Base-by-base conservation (phyloP, 2,329 filamentous ascomycete genomes). In the Acrodontium crateriforme region DNA sequence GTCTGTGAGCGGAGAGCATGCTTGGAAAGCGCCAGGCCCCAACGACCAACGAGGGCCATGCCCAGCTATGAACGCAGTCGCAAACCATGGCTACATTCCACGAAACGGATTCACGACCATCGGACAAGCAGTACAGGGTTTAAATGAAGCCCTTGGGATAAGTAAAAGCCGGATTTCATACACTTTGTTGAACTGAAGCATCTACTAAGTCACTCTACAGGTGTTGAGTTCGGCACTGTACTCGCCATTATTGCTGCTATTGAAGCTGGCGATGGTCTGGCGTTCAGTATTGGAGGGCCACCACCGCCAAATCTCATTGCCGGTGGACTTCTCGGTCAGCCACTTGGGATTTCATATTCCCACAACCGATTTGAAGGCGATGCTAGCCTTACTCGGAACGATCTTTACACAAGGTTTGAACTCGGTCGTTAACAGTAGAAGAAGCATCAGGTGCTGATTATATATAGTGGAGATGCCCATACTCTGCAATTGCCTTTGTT, bases 291-390 rank as follows among this genome's bases (percentile, higher is more conserved):
- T n/a, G n/a, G n/a, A n/a, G n/a, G n/a, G n/a, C n/a, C n/a, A n/a
- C n/a, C n/a, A n/a, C n/a, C n/a, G n/a, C n/a, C n/a, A n/a, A n/a
- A n/a, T n/a, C n/a, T n/a, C n/a, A n/a, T n/a, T n/a, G n/a, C n/a
- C n/a, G n/a, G n/a, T n/a, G n/a, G n/a, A n/a, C n/a, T 12, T 24
- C 34, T 47, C 11, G 42, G 42, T 29, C 35, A 26, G 19, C 41
- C 42, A 3, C 25, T 39, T 28, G 46, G 46, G 9, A 53, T 70
- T 2, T 47, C 47, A 6, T 60, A 60, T 9, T 60, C 59, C 3
- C 67, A 71, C 43, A 68, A 69, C 41, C 58, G 60, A 29, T 62
- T 68, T 38, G 67, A 71, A 48, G 50, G 58, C 1, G 67, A 71
- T 44, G 60, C 52, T 0, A 68, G 63, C 25, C 55, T 57, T 26